Conservation (phyloP, 78 protist species). For the Dictyostelium purpureum region DNA sequence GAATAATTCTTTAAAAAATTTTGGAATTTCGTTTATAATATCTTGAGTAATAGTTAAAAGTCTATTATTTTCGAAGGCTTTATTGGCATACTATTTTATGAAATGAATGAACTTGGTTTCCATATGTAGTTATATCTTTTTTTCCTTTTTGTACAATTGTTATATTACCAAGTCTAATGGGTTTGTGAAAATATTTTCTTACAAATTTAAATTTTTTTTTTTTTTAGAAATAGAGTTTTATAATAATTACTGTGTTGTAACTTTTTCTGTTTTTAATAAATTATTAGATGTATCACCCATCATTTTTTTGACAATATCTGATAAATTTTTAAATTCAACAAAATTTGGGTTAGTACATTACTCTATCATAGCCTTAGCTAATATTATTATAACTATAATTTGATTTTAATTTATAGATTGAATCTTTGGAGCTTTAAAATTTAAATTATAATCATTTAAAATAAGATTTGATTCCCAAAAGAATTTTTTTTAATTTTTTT, state of each 20-base stretch:
- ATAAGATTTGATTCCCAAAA: no score
- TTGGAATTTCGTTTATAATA: constrained; percentile 15
- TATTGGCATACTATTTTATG: constrained; percentile 65
- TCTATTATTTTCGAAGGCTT: constrained; percentile 14
- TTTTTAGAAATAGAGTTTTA: neutral
- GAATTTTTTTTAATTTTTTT: no score
- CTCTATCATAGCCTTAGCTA: constrained; percentile 69
- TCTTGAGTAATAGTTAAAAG: constrained; percentile 60
- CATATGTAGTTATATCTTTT: constrained; percentile 81
- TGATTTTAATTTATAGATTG: no score
- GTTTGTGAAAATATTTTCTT: neutral
- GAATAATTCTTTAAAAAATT: constrained; percentile 22
- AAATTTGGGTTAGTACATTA: constrained; percentile 88
- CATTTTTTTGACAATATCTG: constrained; percentile 45
- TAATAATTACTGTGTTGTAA: constrained; percentile 17
- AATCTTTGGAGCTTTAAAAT: no score
- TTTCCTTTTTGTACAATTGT: constrained; percentile 84
- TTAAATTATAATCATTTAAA: no score
- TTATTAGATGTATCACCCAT: constrained; percentile 13
- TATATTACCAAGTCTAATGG: constrained; percentile 58
- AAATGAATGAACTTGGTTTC: neutral
- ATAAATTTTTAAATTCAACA: constrained; percentile 68
- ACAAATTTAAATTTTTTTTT: no score
- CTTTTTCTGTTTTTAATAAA: constrained; percentile 13
- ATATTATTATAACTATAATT: no score